Evolutionary conservation across 306 rosid species (phyloP).

Genomic region (Macrotyloma uniflorum): DNA sequence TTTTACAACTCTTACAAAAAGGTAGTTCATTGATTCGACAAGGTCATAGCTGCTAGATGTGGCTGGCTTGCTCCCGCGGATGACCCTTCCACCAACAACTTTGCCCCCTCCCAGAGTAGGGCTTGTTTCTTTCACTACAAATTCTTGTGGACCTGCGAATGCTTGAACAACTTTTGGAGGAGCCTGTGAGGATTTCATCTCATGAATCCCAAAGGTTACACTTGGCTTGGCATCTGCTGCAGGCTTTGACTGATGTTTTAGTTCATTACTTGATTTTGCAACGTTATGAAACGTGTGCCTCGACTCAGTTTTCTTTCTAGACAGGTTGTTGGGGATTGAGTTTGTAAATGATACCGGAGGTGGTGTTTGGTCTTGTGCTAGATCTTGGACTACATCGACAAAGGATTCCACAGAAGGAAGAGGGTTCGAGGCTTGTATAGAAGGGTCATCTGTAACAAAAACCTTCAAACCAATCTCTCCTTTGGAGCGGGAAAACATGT

Average conservation of each 20-base stretch:
- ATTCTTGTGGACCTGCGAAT: conserved; percentile 59
- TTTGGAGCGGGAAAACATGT: conserved; percentile 60
- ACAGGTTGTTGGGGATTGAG: conserved; percentile 41
- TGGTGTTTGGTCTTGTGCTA: conserved; percentile 43
- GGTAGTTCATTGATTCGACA: conserved; percentile 81
- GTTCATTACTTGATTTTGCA: conserved; percentile 50
- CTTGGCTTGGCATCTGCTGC: conserved; percentile 39
- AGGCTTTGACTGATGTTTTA: conserved; percentile 40
- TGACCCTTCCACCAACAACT: conserved; percentile 71
- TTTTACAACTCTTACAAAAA: conserved; percentile 84
- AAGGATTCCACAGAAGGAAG: conserved; percentile 70
- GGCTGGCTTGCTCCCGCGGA: conserved; percentile 48
- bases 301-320: conserved; percentile 54
- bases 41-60: conserved; percentile 80
- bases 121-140: conserved; percentile 71
- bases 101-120: conserved; percentile 91
- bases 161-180: conserved; percentile 49
- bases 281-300: conserved; percentile 65
- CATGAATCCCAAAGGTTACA: conserved; percentile 56
- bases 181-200: conserved; percentile 61
- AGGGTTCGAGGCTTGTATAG: conserved; percentile 67
- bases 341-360: conserved; percentile 40
- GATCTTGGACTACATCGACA: conserved; percentile 27
- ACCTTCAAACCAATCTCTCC: conserved; percentile 97
- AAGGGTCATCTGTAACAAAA: conserved; percentile 73